Base-by-base conservation (phyloP, 306 rosid species). In the Sicyos baderoa region DNA sequence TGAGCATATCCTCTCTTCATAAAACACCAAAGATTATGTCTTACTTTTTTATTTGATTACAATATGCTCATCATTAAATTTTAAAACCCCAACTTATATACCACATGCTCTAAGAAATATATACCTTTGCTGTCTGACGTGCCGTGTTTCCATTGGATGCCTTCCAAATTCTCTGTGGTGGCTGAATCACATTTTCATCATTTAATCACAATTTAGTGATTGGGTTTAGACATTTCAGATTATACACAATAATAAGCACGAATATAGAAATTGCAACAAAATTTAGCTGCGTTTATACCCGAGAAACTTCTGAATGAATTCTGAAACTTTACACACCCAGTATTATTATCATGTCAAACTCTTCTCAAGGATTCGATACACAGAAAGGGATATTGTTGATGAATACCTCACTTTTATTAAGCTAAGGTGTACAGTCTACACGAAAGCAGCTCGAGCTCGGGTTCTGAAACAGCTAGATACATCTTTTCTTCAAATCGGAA, bases 71-170 rank as follows among this genome's bases (percentile, higher is more conserved):
- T 89, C 74, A 85, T 86, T 86, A 76, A 74, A 37, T 80, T 73
- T 79, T 40, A 76, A 78, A 71, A 44, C 68, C 73, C 51, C 53
- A 44, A 32, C 70, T 64, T 66, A 66, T 66, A 66, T 4, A 67
- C 29, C 25, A 67, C 57, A 48, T 48, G 72, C 54, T 86, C 68
- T 58, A 70, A 74, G 57, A 67, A 22, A 49, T 47, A 76, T 47
- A 76, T 80, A 85, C 74, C 79, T 82, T 81, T 78, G 76, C 65
- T 87, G 89, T 85, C 95, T 77, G 96, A 90, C 96, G 83, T 87
- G 88, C 96, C 78, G 82, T 75, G 8, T 67, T 67, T 67, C 45
- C 56, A 67, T 67, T 67, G 69, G 69, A 63, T 42, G 69, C 53
- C 53, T 42, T 63, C 18, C 52, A 52, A 63, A 40, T 42, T 63